Evolutionary conservation across 352 stramenopile species (phyloP), one percentile per base, ranked within the genome.

Genomic region (Globisporangium cederbergense): DNA sequence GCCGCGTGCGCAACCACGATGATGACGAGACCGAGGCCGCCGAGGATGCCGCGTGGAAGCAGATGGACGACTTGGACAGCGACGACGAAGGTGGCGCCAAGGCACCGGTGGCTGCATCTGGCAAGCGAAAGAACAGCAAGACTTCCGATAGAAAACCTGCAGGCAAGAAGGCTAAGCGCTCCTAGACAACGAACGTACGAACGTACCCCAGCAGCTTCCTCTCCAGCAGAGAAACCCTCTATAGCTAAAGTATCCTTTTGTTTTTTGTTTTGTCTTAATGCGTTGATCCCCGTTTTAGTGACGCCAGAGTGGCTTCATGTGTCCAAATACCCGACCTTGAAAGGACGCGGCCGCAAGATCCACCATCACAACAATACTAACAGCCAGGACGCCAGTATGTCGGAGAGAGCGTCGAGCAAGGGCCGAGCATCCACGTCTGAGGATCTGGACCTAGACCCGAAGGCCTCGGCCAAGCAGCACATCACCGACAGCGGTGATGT

Each of bases 41-140:
- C 0, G 84, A 93, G 40, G 78, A 88, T 20, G 75, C 79, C 34
- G 81, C 79, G 5, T 93, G 84, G 84, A 90, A 86, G 61, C 78
- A 88, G 49, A 72, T 78, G 4, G 77, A 50, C 13, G 67, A 66
- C 3, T 55, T 89, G 30, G 77, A 81, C 53, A 89, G 77, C 57
- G 78, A 90, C 40, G 60, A 86, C 28, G 80, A 89, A 18, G 46
- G n/a, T 28, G 4, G n/a, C 28, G 4, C 50, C 50, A 42, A 40
- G 50, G 28, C 50, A 47, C 16, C 42, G 34, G 34, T 47, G 20
- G 47, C 60, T 13, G 6, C 64, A 1, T 22, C 58, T 57, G 63
- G 47, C 11, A 73, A 71, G 62, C 77, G 54, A 47, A 60, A 55
- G 7, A 74, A 70, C 52, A 73, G 75, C 58, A 75, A 81, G 74